Conservation (phyloP, 176 grass and related monocot species). For the Avena atlantica region DNA sequence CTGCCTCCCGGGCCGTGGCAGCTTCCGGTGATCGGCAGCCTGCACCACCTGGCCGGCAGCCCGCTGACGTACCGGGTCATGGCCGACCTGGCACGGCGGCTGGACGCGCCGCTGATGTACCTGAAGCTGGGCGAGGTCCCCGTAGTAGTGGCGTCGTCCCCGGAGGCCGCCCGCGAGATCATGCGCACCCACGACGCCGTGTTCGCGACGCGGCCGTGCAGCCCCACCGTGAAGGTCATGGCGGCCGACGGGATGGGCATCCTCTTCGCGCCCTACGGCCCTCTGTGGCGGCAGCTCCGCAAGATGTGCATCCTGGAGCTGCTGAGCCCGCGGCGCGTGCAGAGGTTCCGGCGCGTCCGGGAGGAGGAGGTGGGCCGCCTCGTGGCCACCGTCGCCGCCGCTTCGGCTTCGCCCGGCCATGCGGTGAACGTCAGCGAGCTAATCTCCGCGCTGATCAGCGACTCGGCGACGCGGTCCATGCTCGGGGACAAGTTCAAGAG, state of each 20-base stretch:
- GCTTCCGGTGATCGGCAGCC: background rate
- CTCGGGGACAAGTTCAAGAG: too few species aligned
- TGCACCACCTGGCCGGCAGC: background rate
- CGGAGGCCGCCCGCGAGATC: background rate
- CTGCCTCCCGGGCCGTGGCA: background rate
- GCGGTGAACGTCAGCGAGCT: too few species aligned
- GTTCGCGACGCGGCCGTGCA: background rate
- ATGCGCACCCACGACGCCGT: background rate
- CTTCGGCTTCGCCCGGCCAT: too few species aligned
- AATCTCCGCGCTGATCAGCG: too few species aligned
- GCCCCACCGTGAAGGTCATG: background rate
- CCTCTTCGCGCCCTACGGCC: constrained; percentile 34
- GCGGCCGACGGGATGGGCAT: background rate
- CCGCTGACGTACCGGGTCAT: background rate
- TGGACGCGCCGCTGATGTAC: background rate
- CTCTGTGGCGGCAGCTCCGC: constrained; percentile 45
- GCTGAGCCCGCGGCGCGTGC: constrained; percentile 43
- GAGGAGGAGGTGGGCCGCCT: constrained; percentile 50
- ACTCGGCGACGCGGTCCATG: too few species aligned
- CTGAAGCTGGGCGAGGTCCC: background rate
- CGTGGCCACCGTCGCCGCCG: background rate
- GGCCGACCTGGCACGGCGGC: background rate
- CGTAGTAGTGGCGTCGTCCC: background rate
- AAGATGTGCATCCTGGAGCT: constrained; percentile 48
- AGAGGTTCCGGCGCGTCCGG: constrained; percentile 37